phyloP scores from a whole-genome alignment of 2,329 filamentous ascomycete genomes.

The Colletotrichum sp. region DNA sequence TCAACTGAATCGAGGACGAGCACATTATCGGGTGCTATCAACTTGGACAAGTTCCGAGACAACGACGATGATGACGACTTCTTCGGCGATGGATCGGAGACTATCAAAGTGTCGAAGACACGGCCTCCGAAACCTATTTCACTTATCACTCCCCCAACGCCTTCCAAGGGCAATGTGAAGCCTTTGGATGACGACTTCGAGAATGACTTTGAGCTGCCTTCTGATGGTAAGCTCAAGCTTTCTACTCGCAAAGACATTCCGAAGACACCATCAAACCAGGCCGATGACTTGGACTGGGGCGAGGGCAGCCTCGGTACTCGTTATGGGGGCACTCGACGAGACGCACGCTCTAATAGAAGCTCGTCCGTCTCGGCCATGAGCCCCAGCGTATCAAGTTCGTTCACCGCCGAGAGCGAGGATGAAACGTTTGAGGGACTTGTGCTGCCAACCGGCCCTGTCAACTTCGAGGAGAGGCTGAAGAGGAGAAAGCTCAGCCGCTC shows the following conservation, averaged over 20 bases:
- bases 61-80: constrained; percentile 65
- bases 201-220: constrained; percentile 73
- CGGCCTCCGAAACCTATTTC: constrained; percentile 56
- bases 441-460: constrained; percentile 81
- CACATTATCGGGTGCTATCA: constrained; percentile 50
- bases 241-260: constrained; percentile 66
- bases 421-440: constrained; percentile 91
- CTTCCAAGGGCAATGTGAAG: constrained; percentile 45
- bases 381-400: constrained; percentile 89
- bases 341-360: constrained; percentile 80
- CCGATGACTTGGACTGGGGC: constrained; percentile 89
- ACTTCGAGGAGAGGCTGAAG: constrained; percentile 80
- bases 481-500: constrained; percentile 69
- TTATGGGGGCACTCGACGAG: constrained; percentile 84
- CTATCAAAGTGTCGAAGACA: constrained; percentile 71
- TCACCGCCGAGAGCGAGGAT: constrained; percentile 91
- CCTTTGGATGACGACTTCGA: constrained; percentile 70
- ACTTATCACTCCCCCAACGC: constrained; percentile 61
- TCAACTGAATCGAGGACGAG: constrained; percentile 36
- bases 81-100: constrained; percentile 67
- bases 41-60: constrained; percentile 70
- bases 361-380: constrained; percentile 90
- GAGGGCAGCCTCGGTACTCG: constrained; percentile 92
- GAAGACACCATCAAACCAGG: constrained; percentile 63
- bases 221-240: constrained; percentile 68